Base-by-base conservation (phyloP, 2,329 filamentous ascomycete genomes). In the Decorospora gaudefroyi region DNA sequence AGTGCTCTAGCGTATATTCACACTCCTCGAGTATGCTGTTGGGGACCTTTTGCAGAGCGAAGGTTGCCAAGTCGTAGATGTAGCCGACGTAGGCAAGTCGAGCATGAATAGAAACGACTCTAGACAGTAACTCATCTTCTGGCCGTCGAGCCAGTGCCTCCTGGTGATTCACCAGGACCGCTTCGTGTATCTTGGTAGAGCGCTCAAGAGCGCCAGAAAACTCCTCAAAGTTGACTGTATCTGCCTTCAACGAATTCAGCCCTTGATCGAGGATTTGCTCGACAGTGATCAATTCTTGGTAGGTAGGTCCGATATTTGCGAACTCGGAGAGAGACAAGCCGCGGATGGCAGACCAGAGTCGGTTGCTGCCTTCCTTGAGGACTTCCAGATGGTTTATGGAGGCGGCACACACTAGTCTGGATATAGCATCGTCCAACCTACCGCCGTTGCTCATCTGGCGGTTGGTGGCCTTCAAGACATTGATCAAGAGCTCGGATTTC, bases 261-360 rank as follows among this genome's bases (percentile, higher is more conserved):
- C 90, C 96, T 42, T 81, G 81, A 63, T 96, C 96, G 35, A 97
- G 73, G 0, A 88, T 88, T 44, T 90, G 82, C 72, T 99, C 93
- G 8, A 97, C 89, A 0, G 91, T 90, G 65, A 96, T 89, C 36
- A 97, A 77, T 69, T 97, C 93, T 58, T 90, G 88, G 45, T 93
- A 72, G 2, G 90, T 88, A 28, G 86, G 85, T 59, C 90, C 86
- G 57, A 90, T 93, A 53, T 78, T 83, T 31, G 81, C 79, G 67
- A 97, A 97, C 46, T 89, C 82, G 33, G 88, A 84, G 1, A 87
- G 76, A 2, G 87, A 85, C 70, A 90, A 95, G 57, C 84, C 83
- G 57, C 80, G 85, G 59, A 96, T 90, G 48, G 87, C 85, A 48
- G 84, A 87, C 66, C 87, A 83, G 58, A 96, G 93, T 25, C 90